Base-by-base conservation (phyloP, 2,329 filamentous ascomycete species). In the Xylariaceae sp. region DNA sequence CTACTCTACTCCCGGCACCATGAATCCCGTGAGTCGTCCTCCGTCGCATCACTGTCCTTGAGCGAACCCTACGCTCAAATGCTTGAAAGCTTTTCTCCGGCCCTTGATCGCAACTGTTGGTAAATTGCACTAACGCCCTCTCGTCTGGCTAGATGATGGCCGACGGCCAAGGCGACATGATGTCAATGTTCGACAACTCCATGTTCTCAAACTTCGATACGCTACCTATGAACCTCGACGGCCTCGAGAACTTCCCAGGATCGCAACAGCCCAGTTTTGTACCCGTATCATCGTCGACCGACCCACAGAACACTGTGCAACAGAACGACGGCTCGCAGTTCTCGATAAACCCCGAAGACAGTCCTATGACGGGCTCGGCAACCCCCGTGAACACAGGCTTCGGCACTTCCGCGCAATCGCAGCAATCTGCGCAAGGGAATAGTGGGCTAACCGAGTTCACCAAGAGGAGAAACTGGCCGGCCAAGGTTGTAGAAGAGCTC, bases 401-500 rank as follows among this genome's bases (percentile, higher is more conserved):
- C 48, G 17, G 34, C 47, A 32, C 52, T 53, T 37, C 53, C 37
- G 18, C 36, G 35, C 18, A 41, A 36, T 41, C 15, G 6, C 52
- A 35, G 52, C 57, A 38, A 53, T 53, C 47, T 44, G 34, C 62
- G 18, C 56, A 62, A 18, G 60, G 59, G 46, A 62, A 62, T 41
- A 74, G 62, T 55, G 72, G 70, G 13, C 55, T 79, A 48, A 78
- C 74, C 45, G 76, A 79, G 57, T 79, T 79, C 47, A 79, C 76
- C 34, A 79, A 79, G 62, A 66, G 76, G 53, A 68, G 74, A 45
- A 79, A 93, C 60, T 96, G 91, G 91, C 85, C 88, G 13, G 87
- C 90, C 61, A 85, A 87, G 51, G 84, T 95, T 11, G 79, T 96
- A 18, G 87, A 94, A 63, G 90, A 95, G 70, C 72, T 97, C 53